These are phyloP conservation scores for Hypoxylon fragiforme DNA, from an alignment of 495 filamentous ascomycete species.

Conservation along the genomic window DNA sequence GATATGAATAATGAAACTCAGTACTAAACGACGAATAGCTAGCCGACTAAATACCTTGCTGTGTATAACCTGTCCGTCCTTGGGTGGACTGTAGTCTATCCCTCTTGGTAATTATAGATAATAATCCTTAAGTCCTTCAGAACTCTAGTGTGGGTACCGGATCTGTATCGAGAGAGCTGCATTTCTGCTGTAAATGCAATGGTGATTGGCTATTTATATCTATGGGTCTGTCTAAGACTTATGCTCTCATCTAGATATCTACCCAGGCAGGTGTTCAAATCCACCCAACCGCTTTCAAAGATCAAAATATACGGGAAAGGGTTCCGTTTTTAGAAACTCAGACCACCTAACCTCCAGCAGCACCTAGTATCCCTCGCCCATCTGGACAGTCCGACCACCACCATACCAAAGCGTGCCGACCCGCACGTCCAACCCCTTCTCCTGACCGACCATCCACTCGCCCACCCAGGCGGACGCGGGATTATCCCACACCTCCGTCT, in stretches of 20 bases:
- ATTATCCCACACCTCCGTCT: slow-evolving; percentile 66
- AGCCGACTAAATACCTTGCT: slow-evolving; percentile 1
- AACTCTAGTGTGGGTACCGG: no score
- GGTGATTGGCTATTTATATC: no score
- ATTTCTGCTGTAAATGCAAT: no score
- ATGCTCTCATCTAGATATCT: no score
- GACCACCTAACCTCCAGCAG: neutral
- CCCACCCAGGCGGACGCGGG: slow-evolving; percentile 44
- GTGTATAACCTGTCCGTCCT: neutral
- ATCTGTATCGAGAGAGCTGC: no score
- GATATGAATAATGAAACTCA: slow-evolving; percentile 2
- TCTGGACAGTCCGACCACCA: slow-evolving; percentile 63
- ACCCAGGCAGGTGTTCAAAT: neutral
- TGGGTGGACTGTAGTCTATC: no score
- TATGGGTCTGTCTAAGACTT: no score
- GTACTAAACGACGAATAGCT: slow-evolving; percentile 2
- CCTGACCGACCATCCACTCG: slow-evolving; percentile 77
- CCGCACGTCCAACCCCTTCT: slow-evolving; percentile 70
- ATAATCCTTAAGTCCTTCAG: neutral
- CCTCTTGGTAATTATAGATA: no score
- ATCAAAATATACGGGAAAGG: no score
- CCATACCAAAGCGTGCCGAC: slow-evolving; percentile 83
- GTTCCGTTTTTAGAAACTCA: neutral
- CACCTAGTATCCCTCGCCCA: slow-evolving; percentile 67
- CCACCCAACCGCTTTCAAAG: no score